Evolutionary conservation across 805 yeast species (phyloP), one percentile per base, ranked within the genome.

Genomic region (Saccharomycopsis schoenii): DNA sequence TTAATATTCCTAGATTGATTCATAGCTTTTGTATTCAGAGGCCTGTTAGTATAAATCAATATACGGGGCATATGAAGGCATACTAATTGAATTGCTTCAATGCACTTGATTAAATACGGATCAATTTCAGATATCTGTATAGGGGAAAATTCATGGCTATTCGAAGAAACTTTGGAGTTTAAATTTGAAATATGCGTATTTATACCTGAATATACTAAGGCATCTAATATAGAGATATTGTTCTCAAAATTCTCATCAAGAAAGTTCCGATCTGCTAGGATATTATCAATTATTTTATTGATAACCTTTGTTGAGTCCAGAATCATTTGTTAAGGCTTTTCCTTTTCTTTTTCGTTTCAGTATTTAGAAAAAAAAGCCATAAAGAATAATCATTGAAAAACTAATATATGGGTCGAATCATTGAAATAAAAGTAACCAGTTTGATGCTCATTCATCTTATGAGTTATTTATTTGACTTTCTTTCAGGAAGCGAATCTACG

Each of bases 151-250:
- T 24, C 39, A 19, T 39, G 11, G n/a, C 17, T 17, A 17, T 37
- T 36, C 2, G 25, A 55, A 21, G 19, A 43, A 11, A 21, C 43
- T 54, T 59, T 40, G 10, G 11, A 9, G 29, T 36, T 58, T 11
- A 62, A 37, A 14, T 42, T 52, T 9, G 57, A 9, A 15, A 58
- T 8, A 39, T 58, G 59, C 2, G 34, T 29, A 19, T 21, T 50
- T 24, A 63, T 50, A 4, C 65, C 60, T 4, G 59, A 55, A 29
- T 60, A 58, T 34, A 63, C 41, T 34, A 63, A 56, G 3, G 60
- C 62, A 10, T 60, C 64, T 8, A 63, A 50, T 17, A 62, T 59
- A 37, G 60, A 39, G 36, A 50, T 11, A 43, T 61, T 63, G 43
- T 57, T 61, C 15, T 34, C 42, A 24, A 61, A 29, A 52, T 58